Base-by-base conservation (phyloP, 208 protist species). In the Acanthamoeba triangularis region DNA sequence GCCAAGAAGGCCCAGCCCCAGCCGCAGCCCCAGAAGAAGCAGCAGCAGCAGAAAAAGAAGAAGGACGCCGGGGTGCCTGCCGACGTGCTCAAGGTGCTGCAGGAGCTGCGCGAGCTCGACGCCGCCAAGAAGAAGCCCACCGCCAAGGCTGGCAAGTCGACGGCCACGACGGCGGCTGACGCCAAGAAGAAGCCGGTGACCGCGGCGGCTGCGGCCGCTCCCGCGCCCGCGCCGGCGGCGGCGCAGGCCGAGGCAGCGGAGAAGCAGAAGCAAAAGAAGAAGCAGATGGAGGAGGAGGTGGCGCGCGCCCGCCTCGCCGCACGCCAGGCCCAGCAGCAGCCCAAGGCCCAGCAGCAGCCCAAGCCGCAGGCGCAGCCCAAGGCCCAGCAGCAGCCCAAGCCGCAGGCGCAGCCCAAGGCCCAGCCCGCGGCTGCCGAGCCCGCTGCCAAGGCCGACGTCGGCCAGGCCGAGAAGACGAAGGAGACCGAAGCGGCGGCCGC, bases 271-370 rank as follows among this genome's bases (percentile, higher is more conserved):
- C 69, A 78, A 8, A 78, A 78, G 69, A 47, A 78, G 69, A 35
- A 23, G 69, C 69, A 78, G 35, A 78, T 78, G 69, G 69, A 78
- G 69, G 69, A 35, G 69, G 69, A 78, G n/a, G 49, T 87, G 28
- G 37, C 78, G 1, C 78, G 13, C 16, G 49, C 78, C 10, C 78
- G 78, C 13, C 44, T 37, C 11, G 49, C 14, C n/a, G 84, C 52
- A 18, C 6, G 76, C 44, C 28, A 28, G 28, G 82, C 44, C 30
- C 44, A 65, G 61, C 8, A 8, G 8, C 65, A 72, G 30, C 7
- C 6, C 8, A 8, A 72, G 49, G 11, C 65, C 65, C 63, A 72
- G 54, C 8, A 35, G n/a, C 65, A 28, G 2, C 30, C 23, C 18
- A 30, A 67, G 25, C 18, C 65, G 0, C 65, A 72, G 30, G 14